phyloP scores from a whole-genome alignment of 2,329 filamentous ascomycete genomes.

The Colletotrichum sp. region DNA sequence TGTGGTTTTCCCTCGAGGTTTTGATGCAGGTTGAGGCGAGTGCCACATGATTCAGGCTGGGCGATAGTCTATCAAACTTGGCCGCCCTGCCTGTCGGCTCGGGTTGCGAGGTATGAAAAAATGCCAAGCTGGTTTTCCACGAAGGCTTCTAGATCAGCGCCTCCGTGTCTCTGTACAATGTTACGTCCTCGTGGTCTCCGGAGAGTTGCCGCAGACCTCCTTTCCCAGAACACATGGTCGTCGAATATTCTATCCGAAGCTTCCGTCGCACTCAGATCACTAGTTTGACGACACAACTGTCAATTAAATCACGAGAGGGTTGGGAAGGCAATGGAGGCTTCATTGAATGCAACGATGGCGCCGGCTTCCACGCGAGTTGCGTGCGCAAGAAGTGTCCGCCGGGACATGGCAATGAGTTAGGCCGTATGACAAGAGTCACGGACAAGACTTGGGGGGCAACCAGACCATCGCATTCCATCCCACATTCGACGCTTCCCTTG shows the following conservation, averaged over 20 bases:
- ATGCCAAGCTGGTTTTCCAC: neutral
- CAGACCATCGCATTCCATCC: neutral
- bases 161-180: neutral
- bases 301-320: neutral
- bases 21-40: neutral
- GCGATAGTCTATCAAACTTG: neutral
- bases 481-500: neutral
- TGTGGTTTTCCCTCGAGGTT: neutral
- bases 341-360: neutral
- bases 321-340: neutral
- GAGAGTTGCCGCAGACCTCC: neutral
- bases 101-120: neutral
- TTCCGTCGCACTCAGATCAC: constrained; percentile 2
- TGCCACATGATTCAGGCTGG: neutral
- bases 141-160: neutral
- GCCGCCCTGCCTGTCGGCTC: neutral
- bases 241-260: neutral
- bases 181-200: neutral
- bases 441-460: neutral
- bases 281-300: neutral
- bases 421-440: neutral
- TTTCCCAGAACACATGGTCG: neutral
- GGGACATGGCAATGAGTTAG: neutral
- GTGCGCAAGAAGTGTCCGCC: neutral
- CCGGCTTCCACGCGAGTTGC: constrained; percentile 1